Conservation (phyloP, 2,329 filamentous ascomycete species). For the Aspergillus melleus region DNA sequence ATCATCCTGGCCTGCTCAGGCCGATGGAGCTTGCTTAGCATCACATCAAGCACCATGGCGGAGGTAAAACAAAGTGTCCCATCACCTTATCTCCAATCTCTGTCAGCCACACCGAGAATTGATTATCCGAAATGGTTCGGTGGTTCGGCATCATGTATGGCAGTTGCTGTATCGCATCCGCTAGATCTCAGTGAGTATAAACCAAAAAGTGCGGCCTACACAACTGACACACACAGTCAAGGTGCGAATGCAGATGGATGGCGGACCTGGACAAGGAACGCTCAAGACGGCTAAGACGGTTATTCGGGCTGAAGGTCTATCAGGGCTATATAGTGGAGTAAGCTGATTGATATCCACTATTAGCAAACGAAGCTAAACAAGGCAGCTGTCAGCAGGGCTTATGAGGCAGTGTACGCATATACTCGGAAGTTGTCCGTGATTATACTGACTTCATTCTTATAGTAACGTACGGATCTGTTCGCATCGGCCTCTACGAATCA, state of each 20-base stretch:
- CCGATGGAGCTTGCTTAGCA: no score
- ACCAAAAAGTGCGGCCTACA: no score
- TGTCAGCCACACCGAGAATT: neutral
- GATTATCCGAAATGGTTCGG: conserved; percentile 17
- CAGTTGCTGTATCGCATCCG: conserved; percentile 26
- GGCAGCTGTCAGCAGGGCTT: conserved; percentile 23
- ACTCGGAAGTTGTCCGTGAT: neutral
- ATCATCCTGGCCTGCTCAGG: no score
- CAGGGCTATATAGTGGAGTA: conserved; percentile 23
- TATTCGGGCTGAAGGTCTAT: conserved; percentile 17
- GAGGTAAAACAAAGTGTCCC: no score
- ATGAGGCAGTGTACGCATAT: conserved; percentile 20
- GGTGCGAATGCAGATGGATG: conserved; percentile 25
- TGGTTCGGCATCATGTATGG: conserved; percentile 30
- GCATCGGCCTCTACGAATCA: conserved; percentile 27
- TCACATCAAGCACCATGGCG: no score
- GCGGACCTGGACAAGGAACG: conserved; percentile 14
- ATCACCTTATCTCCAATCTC: no score
- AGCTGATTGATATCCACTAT: neutral
- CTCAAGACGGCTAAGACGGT: conserved; percentile 18
- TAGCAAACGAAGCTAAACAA: neutral
- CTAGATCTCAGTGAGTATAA: conserved; percentile 21
- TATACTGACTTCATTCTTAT: neutral
- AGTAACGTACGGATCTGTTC: conserved; percentile 29
- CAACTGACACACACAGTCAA: conserved; percentile 17